phyloP scores from a whole-genome alignment of 2,329 filamentous ascomycete species.

The Aspergillus ochraceoroseus region DNA sequence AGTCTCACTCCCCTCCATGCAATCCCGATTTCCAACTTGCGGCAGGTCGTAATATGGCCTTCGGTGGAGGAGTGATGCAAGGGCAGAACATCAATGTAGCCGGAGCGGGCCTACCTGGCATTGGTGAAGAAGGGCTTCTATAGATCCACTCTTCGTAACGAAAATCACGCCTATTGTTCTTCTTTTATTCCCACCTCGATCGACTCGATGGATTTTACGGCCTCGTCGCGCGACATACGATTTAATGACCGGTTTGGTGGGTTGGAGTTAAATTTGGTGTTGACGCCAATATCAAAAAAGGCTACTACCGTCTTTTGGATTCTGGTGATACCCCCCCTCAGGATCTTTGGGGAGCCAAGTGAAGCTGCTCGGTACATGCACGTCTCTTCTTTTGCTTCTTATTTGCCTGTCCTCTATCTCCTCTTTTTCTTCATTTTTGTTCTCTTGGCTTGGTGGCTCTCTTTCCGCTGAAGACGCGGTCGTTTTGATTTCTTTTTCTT shows the following conservation, averaged over 20 bases:
- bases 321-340: constrained; percentile 12
- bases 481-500: not conserved
- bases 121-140: constrained; percentile 43
- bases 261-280: constrained; percentile 29
- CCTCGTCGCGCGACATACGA: constrained; percentile 26
- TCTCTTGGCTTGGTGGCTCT: not conserved
- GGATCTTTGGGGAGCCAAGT: constrained; percentile 12
- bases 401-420: constrained; percentile 10
- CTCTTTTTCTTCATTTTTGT: not conserved
- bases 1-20: constrained; percentile 79
- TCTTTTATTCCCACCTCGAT: constrained; percentile 26
- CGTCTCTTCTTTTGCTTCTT: constrained; percentile 9
- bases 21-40: constrained; percentile 71
- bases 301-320: constrained; percentile 15
- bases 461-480: not conserved
- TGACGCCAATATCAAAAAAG: constrained; percentile 18
- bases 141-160: constrained; percentile 13
- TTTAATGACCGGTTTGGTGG: constrained; percentile 30
- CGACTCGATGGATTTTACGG: constrained; percentile 29
- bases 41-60: constrained; percentile 38
- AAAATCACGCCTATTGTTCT: constrained; percentile 6
- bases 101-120: constrained; percentile 46
- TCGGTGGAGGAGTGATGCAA: constrained; percentile 44
- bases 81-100: constrained; percentile 47
- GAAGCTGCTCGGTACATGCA: constrained; percentile 17